Percentiles rank a stretch among this genome's conserved stretches.
phyloP scores from a whole-genome alignment of 768 basidiomycete genomes.

The Hericium alpestre region DNA sequence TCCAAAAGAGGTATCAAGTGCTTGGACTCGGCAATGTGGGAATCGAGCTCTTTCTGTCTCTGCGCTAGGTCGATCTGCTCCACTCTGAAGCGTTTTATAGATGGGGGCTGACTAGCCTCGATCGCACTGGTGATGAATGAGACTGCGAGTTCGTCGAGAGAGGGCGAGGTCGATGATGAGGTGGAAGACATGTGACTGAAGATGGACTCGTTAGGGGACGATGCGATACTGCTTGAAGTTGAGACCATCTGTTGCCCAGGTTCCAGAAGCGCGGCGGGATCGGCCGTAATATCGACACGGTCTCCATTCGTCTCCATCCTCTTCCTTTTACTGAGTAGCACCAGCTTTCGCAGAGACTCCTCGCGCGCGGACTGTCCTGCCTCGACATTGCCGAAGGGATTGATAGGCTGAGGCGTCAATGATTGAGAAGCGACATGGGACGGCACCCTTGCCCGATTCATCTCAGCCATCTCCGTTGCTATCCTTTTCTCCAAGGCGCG shows the following conservation, averaged over 20 bases:
- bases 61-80: not conserved
- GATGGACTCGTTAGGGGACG: not conserved
- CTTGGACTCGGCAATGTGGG: not conserved
- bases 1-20: not conserved
- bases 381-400: not conserved
- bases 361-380: constrained; percentile 26
- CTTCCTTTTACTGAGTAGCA: constrained; percentile 27
- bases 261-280: not conserved
- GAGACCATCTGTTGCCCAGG: not conserved
- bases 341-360: constrained; percentile 19
- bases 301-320: constrained; percentile 13
- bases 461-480: not conserved
- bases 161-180: not conserved
- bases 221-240: not conserved
- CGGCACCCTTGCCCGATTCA: not conserved
- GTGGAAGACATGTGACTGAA: not conserved
- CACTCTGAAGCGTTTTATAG: not conserved
- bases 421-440: not conserved
- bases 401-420: not conserved
- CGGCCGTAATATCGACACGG: constrained; percentile 27
- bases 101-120: not conserved
- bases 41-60: not conserved
- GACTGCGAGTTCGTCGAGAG: not conserved
- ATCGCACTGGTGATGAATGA: constrained; percentile 1
- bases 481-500: not conserved